Evolutionary conservation across 805 yeast genomes (phyloP).

Genomic region (Candida anglica): DNA sequence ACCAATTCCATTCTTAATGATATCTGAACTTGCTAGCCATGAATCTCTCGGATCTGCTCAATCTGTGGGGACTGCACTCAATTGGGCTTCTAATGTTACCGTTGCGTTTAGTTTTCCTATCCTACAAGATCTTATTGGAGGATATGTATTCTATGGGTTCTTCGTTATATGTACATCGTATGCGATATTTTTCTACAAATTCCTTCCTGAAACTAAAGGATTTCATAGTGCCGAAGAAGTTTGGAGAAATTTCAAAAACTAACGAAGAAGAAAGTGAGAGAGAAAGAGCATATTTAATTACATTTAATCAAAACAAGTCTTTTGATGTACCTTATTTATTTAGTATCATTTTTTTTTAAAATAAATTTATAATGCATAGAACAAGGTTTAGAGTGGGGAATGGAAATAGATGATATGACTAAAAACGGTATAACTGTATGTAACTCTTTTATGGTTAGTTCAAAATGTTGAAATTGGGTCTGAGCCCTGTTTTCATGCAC

Average conservation of each 20-base stretch:
- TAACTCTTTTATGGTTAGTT: too few species aligned
- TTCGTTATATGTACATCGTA: conserved; percentile 15
- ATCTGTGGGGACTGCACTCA: conserved; percentile 29
- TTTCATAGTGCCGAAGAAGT: conserved; percentile 20
- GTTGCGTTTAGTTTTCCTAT: conserved; percentile 31
- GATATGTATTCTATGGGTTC: conserved; percentile 26
- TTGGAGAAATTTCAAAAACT: conserved; percentile 15
- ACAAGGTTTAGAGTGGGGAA: not conserved
- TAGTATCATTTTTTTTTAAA: too few species aligned
- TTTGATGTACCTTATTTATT: not conserved
- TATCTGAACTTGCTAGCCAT: conserved; percentile 29
- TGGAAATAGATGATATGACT: too few species aligned
- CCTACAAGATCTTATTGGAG: conserved; percentile 20
- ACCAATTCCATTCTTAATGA: conserved; percentile 35
- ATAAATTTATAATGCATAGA: not conserved
- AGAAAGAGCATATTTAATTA: not conserved
- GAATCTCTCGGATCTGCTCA: conserved; percentile 32
- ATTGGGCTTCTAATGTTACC: conserved; percentile 31
- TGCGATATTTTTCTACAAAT: conserved; percentile 13
- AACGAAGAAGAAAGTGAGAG: not conserved
- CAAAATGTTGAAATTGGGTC: too few species aligned
- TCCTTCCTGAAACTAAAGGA: conserved; percentile 33
- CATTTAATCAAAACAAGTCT: not conserved
- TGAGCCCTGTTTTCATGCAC: too few species aligned
- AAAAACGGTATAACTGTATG: too few species aligned